phyloP scores from a whole-genome alignment of 768 basidiomycete genomes.

The Gloeopeniophorella convolvens region DNA sequence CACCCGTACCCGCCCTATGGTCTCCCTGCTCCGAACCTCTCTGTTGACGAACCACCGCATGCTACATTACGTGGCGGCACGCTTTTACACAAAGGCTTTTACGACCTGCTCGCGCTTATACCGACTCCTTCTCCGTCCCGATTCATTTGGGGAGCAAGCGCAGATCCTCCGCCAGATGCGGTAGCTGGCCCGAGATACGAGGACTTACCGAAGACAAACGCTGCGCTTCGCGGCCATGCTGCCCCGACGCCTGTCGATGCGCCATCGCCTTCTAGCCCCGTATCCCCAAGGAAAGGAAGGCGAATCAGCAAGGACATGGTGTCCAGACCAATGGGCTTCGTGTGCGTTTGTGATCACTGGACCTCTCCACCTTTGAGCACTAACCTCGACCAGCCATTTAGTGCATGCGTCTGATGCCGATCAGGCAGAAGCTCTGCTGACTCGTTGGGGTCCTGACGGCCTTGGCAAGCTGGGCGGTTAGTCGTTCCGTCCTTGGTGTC shows the following conservation, averaged over 20 bases:
- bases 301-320: slow-evolving; percentile 87
- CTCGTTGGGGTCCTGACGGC: slow-evolving; percentile 84
- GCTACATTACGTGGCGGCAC: slow-evolving; percentile 59
- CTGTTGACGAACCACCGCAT: slow-evolving; percentile 36
- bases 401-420: slow-evolving; percentile 89
- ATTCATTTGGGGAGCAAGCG: slow-evolving; percentile 46
- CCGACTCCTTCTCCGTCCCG: slow-evolving; percentile 59
- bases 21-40: slow-evolving; percentile 21
- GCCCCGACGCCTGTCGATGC: slow-evolving; percentile 27
- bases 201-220: slow-evolving; percentile 35
- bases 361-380: slow-evolving; percentile 16
- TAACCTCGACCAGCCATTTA: slow-evolving; percentile 55
- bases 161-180: slow-evolving; percentile 31
- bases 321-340: slow-evolving; percentile 72
- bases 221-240: slow-evolving; percentile 22
- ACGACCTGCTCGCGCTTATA: slow-evolving; percentile 75
- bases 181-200: slow-evolving; percentile 68
- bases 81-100: slow-evolving; percentile 84
- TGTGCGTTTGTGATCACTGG: slow-evolving; percentile 47
- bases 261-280: slow-evolving; percentile 26
- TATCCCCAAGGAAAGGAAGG: slow-evolving; percentile 44
- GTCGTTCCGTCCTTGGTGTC: slow-evolving; percentile 23
- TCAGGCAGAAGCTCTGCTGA: slow-evolving; percentile 80
- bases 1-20: slow-evolving; percentile 33
- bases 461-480: slow-evolving; percentile 83